A percentile compares a stretch with the other conserved stretches of the same genome.
Evolutionary conservation across 2,329 filamentous ascomycete genomes (phyloP).

Genomic region (Paradendryphiella salina): DNA sequence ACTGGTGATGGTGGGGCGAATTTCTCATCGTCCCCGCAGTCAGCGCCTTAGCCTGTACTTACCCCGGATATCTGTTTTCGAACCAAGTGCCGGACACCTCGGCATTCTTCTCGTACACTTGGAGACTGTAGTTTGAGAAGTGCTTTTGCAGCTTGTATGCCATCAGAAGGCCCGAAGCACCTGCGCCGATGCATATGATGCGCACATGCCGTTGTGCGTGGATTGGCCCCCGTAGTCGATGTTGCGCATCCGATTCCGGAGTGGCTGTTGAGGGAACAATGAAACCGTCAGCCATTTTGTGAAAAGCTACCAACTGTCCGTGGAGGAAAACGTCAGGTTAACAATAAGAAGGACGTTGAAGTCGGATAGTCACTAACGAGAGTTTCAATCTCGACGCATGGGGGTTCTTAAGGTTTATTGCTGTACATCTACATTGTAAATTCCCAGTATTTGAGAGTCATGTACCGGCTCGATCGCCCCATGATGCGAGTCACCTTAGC

Average conservation of each 20-base stretch:
- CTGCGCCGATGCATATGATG: constrained; percentile 54
- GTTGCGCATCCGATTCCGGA: constrained; percentile 32
- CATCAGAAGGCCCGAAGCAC: constrained; percentile 53
- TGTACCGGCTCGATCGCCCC: neutral
- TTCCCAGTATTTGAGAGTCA: constrained; percentile 11
- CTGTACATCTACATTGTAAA: neutral
- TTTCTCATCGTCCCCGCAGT: neutral
- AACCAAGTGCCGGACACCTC: constrained; percentile 57
- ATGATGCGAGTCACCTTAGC: constrained; percentile 13
- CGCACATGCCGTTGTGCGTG: constrained; percentile 44
- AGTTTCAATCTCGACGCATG: neutral
- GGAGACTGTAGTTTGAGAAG: constrained; percentile 50
- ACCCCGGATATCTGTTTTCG: constrained; percentile 55
- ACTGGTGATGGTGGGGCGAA: constrained; percentile 2
- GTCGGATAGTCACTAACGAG: neutral
- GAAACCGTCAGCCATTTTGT: constrained; percentile 27
- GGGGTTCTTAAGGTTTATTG: constrained; percentile 7
- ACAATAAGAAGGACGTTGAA: neutral
- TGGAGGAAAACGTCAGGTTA: neutral
- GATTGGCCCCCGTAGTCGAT: constrained; percentile 37
- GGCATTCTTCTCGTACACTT: constrained; percentile 56
- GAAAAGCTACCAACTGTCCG: neutral
- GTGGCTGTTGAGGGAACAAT: constrained; percentile 29
- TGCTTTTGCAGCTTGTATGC: constrained; percentile 55
- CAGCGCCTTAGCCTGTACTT: constrained; percentile 17